Base-by-base conservation (phyloP, 2,329 filamentous ascomycete species). In the Xylariaceae sp. region DNA sequence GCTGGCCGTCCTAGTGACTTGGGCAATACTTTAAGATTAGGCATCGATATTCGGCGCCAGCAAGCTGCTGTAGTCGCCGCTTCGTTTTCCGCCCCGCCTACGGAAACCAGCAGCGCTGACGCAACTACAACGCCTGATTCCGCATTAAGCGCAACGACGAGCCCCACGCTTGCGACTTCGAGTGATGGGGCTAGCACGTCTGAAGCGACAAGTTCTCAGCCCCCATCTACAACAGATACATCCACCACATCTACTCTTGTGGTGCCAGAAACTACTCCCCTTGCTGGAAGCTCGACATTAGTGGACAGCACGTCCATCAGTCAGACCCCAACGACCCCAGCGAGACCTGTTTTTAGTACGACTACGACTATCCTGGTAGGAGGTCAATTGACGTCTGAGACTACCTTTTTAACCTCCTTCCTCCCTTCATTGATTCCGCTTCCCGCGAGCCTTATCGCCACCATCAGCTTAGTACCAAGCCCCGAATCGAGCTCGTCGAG, bases 1-100 rank as follows among this genome's bases (percentile, higher is more conserved):
- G 64, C 66, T 56, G 66, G 66, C 59, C 64, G 63, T 63, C 52
- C 65, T 50, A 55, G 59, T 51, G 56, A 54, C 42, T 53, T 65
- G 54, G 64, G 63, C 29, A 51, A 56, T 57, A 45, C 51, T 55
- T 53, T 65, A 53, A 64, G 62, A n/a, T 45, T 39, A 27, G 57
- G 51, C 27, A 41, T 61, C 27, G 50, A 56, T n/a, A 29, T 51
- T 6, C 50, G 53, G 7, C 32, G 47, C 35, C 44, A 50, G 52
- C 19, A 53, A 47, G 45, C 45, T 40, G 50, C 19, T 19, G 19
- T 19, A 19, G 19, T 45, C 3, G 50, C 60, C 31, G 49, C 60
- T 11, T 35, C 59, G 27, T 54, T 51, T 8, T 50, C 58, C 4
- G 27, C 45, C 9, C 12, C 34, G 7, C 51, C 64, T 9, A 44